These are phyloP conservation scores for Maudiozyma humilis DNA, from an alignment of 1,139 yeast species.

Conservation along the genomic window DNA sequence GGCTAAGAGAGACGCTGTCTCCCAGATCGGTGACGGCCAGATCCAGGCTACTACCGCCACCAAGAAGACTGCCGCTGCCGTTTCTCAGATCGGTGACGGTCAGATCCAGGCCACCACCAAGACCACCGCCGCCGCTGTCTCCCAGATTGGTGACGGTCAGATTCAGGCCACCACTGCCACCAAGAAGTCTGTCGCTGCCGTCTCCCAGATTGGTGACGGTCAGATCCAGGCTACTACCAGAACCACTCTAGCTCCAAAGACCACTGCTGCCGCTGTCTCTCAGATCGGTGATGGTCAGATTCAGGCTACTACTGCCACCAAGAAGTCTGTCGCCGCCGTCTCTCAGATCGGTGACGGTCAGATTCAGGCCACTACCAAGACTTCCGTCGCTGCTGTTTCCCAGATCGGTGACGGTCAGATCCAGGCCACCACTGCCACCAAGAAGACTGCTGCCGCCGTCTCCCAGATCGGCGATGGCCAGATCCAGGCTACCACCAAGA, in stretches of 20 bases:
- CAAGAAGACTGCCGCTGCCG: conserved; percentile 8
- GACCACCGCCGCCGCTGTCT: conserved; percentile 4
- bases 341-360: conserved; percentile 58
- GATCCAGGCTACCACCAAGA: conserved; percentile 38
- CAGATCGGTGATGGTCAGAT: conserved; percentile 12
- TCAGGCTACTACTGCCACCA: conserved; percentile 10
- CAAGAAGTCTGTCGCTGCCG: conserved; percentile 36
- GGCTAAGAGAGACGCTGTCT: conserved; percentile 33
- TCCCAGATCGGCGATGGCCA: conserved; percentile 52
- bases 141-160: conserved; percentile 5
- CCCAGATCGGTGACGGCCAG: conserved; percentile 46
- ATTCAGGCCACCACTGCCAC: conserved; percentile 15
- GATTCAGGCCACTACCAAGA: conserved; percentile 44
- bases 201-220: conserved; percentile 53
- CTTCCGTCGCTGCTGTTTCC: conserved; percentile 20
- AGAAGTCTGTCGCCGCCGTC: conserved; percentile 34
- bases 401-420: conserved; percentile 46
- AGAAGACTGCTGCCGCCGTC: conserved; percentile 28
- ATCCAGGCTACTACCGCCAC: conserved; percentile 12
- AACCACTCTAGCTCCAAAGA: conserved; percentile 2
- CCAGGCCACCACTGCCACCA: conserved; percentile 35
- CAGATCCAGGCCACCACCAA: conserved; percentile 4
- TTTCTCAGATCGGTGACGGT: conserved; percentile 1
- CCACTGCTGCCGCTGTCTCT: conserved; percentile 9
- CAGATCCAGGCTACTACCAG: conserved; percentile 52